Evolutionary conservation across 768 basidiomycete species (phyloP), one percentile per base, ranked within the genome.

Genomic region (Agaricus subrufescens): DNA sequence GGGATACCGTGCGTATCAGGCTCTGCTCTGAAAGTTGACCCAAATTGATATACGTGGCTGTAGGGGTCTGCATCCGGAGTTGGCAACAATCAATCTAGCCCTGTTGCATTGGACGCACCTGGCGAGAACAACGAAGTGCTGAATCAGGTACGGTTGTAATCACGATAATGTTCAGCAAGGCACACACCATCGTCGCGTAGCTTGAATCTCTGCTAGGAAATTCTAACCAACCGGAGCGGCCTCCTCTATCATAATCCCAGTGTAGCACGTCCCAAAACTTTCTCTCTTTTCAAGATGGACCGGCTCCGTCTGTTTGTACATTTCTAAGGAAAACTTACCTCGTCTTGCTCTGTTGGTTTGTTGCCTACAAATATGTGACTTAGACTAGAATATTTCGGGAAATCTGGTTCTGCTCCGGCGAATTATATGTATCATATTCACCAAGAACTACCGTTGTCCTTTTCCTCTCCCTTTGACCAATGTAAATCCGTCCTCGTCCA

Each of bases 401-500:
- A 34, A 34, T 34, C 11, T 8, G 34, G 34, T 11, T 34, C 34
- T 34, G 34, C 34, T 19, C 12, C 40, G 7, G 6, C 40, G 40
- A 38, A 42, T 42, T 12, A 12, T 40, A 40, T 12, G 39, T 42
- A 34, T 34, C 8, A 11, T 34, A 8, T 42, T 42, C 7, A 42
- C 45, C 2, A 25, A 12, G 45, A 12, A 38, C 52, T 44, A 54
- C 61, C 60, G 47, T 73, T 61, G 80, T 68, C 76, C 73, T 64
- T 83, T 85, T 10, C 82, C 78, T 62, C 82, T 85, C 26, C 74
- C 75, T 62, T 80, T 80, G 2, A 98, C 91, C 50, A 87, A 66
- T 3, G 88, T 92, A 66, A 98, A 98, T 0, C 95, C 95, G 57
- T 98, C 94, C 58, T 94, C 90, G 63, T 98, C 95, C 0, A 95